phyloP scores from a whole-genome alignment of 805 yeast genomes.

The Zygosaccharomyces siamensis region DNA sequence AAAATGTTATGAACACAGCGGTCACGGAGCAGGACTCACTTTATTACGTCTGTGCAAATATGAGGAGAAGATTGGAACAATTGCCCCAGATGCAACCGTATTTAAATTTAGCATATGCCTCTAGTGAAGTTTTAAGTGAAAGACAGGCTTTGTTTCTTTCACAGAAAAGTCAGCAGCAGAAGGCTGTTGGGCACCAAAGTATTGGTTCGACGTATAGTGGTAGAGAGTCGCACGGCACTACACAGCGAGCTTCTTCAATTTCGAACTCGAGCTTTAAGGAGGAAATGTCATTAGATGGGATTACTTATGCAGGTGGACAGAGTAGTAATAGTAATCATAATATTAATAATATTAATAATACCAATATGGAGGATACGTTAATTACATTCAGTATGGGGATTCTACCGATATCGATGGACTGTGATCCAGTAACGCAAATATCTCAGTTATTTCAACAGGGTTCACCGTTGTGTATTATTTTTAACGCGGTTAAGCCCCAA shows the following conservation, averaged over 20 bases:
- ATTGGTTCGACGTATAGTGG: slow-evolving; percentile 18
- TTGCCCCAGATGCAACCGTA: slow-evolving; percentile 68
- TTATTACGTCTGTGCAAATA: slow-evolving; percentile 57
- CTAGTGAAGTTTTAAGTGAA: slow-evolving; percentile 66
- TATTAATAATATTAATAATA: slow-evolving; percentile 16
- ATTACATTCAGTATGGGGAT: slow-evolving; percentile 72
- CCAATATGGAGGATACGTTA: slow-evolving; percentile 32
- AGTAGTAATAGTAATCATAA: slow-evolving; percentile 9
- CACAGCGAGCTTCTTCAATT: slow-evolving; percentile 34
- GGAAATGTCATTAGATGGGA: slow-evolving; percentile 29
- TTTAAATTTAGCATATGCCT: slow-evolving; percentile 54
- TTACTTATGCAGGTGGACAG: slow-evolving; percentile 22
- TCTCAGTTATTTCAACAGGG: slow-evolving; percentile 90
- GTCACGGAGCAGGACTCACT: slow-evolving; percentile 63
- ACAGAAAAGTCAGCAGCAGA: slow-evolving; percentile 36
- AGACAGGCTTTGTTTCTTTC: slow-evolving; percentile 57
- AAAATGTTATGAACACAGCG: slow-evolving; percentile 55
- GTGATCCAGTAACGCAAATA: slow-evolving; percentile 90
- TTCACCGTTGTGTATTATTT: slow-evolving; percentile 80
- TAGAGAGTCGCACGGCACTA: slow-evolving; percentile 20
- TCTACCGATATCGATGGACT: slow-evolving; percentile 63
- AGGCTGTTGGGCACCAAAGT: slow-evolving; percentile 20
- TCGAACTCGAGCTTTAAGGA: slow-evolving; percentile 36
- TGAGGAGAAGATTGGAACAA: slow-evolving; percentile 50
- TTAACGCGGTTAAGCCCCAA: slow-evolving; percentile 62